phyloP scores from a whole-genome alignment of 495 filamentous ascomycete genomes.

The Xylaria acuta region DNA sequence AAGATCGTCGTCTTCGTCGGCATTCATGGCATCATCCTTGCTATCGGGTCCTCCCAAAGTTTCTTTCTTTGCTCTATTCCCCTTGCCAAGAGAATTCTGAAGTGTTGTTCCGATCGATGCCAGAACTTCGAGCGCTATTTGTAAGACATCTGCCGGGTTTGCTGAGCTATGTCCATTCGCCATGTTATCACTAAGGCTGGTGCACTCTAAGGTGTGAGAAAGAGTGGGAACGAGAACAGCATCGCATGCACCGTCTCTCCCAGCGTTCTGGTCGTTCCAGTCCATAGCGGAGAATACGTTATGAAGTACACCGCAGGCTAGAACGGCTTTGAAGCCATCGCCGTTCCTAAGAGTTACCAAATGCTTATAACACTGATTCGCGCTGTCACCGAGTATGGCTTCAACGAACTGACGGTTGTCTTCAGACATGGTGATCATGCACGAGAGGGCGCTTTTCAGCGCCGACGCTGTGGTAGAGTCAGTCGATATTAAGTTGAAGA shows the following conservation, averaged over 20 bases:
- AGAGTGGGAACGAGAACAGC: slow-evolving; percentile 54
- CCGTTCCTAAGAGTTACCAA: slow-evolving; percentile 45
- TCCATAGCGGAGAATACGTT: slow-evolving; percentile 55
- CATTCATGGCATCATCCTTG: slow-evolving; percentile 44
- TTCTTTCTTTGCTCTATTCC: slow-evolving; percentile 40
- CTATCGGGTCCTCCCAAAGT: slow-evolving; percentile 41
- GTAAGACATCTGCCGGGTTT: slow-evolving; percentile 45
- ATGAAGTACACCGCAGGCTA: slow-evolving; percentile 60
- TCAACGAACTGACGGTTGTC: slow-evolving; percentile 57
- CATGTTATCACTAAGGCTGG: slow-evolving; percentile 30
- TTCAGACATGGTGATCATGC: slow-evolving; percentile 61
- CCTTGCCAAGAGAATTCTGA: slow-evolving; percentile 51
- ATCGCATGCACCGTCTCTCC: slow-evolving; percentile 54
- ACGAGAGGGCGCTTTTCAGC: slow-evolving; percentile 54
- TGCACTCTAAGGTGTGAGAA: slow-evolving; percentile 44
- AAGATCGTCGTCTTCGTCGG: slow-evolving; percentile 36
- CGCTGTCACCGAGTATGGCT: slow-evolving; percentile 47
- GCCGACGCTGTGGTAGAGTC: slow-evolving; percentile 41
- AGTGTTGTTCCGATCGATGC: slow-evolving; percentile 65
- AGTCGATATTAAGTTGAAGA: slow-evolving; percentile 54
- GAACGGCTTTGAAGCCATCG: slow-evolving; percentile 45
- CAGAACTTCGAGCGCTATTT: slow-evolving; percentile 60
- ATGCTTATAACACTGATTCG: slow-evolving; percentile 45
- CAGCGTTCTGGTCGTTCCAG: slow-evolving; percentile 56
- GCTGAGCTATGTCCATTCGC: slow-evolving; percentile 38